Base-by-base conservation (phyloP, 129 eudicot species). In the Helianthus tuberosus region DNA sequence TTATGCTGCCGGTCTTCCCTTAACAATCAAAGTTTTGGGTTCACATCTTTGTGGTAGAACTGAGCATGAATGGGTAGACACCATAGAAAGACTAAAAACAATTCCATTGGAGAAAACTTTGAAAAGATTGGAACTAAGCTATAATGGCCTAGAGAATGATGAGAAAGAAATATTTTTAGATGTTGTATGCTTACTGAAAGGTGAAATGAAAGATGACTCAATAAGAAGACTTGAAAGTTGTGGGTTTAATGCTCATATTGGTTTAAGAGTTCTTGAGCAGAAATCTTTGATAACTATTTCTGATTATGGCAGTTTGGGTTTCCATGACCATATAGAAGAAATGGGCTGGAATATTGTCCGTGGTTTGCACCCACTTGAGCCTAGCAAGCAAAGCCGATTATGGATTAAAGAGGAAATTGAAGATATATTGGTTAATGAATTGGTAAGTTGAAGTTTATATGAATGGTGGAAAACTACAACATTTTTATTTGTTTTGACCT, bases 1-100 rank as follows among this genome's bases (percentile, higher is more conserved):
- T 50, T 69, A 69, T 69, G 74, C 74, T 14, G 62, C 25, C 14
- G 74, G 74, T 51, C 63, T 69, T 14, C 74, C 63, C n/a, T 35
- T 69, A 69, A 69, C 74, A 2, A 3, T 69, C 63, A 32, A 10
- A 51, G 49, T 69, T 10, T 51, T 69, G 6, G 74, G 63, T 51
- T 69, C 63, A 11, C 15, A 8, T 51, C 63, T 69, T 32, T 50
- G 29, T 14, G 63, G 49, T 51, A 52, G 38, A 48, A 3, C 4
- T 29, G 2, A 29, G 32, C 4, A 0, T 32, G 74, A 51, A 69
- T 69, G 74, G 74, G 7, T 0, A 6, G 44, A 51, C n/a, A 14
- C 74, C 23, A n/a, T 69, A 3, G 29, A 51, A 32, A 68, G 73
- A 25, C 25, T 68, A 49, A 49, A 68, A 20, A 49, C 29, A 14